Evolutionary conservation across 805 yeast genomes (phyloP), one percentile per base, ranked within the genome.

Genomic region (Candida jianshihensis): DNA sequence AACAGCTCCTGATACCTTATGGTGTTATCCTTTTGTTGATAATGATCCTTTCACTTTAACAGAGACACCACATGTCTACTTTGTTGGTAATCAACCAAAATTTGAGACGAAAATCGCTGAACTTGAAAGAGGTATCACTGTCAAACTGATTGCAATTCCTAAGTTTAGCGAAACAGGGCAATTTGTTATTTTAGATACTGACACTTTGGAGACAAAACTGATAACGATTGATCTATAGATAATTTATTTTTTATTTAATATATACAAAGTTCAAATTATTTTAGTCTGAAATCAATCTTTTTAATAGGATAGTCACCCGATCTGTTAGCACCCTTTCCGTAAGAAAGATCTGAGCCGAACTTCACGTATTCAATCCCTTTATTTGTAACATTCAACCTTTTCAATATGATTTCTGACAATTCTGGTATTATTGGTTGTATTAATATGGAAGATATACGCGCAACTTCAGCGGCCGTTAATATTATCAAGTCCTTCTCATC

Each of bases 1-100:
- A 3, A 88, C 97, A 0, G 95, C 96, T 1, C 98, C 98, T 1
- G 97, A 92, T 52, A 92, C 98, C 0, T 61, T 92, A 30, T 82
- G 89, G 70, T 79, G 95, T 46, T 88, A 86, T 49, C 97, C 98
- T 1, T 89, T 70, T 50, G 70, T 71, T 10, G 74, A 76, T 19
- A 49, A 54, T 2, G 97, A 92, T 57, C 97, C 97, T 4, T 87
- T 90, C 56, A 65, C 78, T 2, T 62, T 92, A n/a, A 39, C 63
- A 9, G 85, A 84, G 49, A 75, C 84, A 14, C 97, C 97, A 1
- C 89, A 87, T 54, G 81, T 89, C 3, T 87, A 83, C 51, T 76
- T 86, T 48, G 86, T 75, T 4, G 97, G 96, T 0, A 90, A 89
- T 53, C 96, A 87, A 56, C 74, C 80, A 0, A 53, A 57, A 22